A percentile compares a stretch with the other conserved stretches of the same genome.
These are phyloP conservation scores for Auriscalpium microsporum DNA, from an alignment of 768 basidiomycete genomes.

Conservation along the genomic window DNA sequence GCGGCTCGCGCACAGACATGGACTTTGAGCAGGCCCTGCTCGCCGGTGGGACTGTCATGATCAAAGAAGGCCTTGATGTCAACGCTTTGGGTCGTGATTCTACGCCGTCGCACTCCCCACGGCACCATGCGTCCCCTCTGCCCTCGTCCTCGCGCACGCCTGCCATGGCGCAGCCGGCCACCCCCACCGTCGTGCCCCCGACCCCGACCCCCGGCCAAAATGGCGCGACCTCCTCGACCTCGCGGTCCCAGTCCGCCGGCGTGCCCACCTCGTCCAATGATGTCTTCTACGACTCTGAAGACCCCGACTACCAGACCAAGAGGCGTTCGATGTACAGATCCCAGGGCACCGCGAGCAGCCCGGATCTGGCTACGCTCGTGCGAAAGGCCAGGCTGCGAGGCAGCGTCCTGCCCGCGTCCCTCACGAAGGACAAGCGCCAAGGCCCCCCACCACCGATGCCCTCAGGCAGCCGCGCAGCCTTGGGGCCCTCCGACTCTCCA, in stretches of 20 bases:
- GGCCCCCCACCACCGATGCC: slow-evolving; percentile 42
- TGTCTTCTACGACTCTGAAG: slow-evolving; percentile 56
- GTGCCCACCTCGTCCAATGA: slow-evolving; percentile 49
- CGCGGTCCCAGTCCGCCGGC: slow-evolving; percentile 21
- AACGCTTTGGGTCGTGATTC: slow-evolving; percentile 51
- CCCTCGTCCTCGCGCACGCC: slow-evolving; percentile 22
- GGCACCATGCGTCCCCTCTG: slow-evolving; percentile 22
- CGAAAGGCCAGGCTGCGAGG: slow-evolving; percentile 74
- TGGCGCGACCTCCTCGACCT: slow-evolving; percentile 23
- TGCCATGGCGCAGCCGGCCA: slow-evolving; percentile 38
- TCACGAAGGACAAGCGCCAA: slow-evolving; percentile 27
- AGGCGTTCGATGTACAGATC: slow-evolving; percentile 83
- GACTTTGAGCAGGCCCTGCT: slow-evolving; percentile 76
- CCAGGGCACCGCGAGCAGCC: slow-evolving; percentile 83
- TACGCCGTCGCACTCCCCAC: slow-evolving; percentile 32
- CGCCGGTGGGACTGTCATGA: slow-evolving; percentile 54
- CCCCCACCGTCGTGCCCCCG: slow-evolving; percentile 57
- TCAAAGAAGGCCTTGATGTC: slow-evolving; percentile 67
- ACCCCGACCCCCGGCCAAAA: slow-evolving; percentile 44
- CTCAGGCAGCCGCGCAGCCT: slow-evolving; percentile 2
- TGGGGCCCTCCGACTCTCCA: slow-evolving; percentile 4
- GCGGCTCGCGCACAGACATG: slow-evolving; percentile 65
- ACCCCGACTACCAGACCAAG: slow-evolving; percentile 60
- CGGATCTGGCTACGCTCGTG: slow-evolving; percentile 82
- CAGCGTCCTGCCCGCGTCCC: slow-evolving; percentile 31